Base-by-base conservation (phyloP, 257 asterid genomes). In the Solanum pimpinellifolium region DNA sequence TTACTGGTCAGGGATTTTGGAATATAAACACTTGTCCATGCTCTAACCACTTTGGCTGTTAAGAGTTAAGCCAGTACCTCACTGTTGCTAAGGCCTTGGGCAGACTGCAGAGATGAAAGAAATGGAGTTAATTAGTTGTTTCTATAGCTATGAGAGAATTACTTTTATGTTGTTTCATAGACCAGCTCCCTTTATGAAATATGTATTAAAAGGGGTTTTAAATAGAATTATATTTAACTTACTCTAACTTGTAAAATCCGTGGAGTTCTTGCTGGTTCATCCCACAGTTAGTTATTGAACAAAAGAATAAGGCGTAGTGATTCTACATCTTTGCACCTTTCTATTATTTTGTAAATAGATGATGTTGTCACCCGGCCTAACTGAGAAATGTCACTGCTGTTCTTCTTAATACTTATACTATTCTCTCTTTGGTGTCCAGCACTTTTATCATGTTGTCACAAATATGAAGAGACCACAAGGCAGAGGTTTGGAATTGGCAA, bases 381-480 rank as follows among this genome's bases (percentile, higher is more conserved):
- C 70, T 59, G 85, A 49, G 12, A 52, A 74, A 86, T 65, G 75
- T 74, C 83, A 37, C 86, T 59, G 33, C 66, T 56, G 83, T 85
- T 66, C 87, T 80, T 39, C 85, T 87, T 81, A 81, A 44, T 90
- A 89, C 90, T 86, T 77, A 89, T 85, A 82, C 87, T 60, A 68
- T 49, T 86, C 27, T 60, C 68, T 83, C 89, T 88, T 87, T 90
- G 84, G 88, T 82, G n/a, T 88, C 74, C 99, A 97, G 99, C 98
- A 95, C 93, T 93, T 95, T 88, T 94, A 95, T 91, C 99, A 94
- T 88, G 94, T 93, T 87, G 86, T 96, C 49, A 93, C 93, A 70
- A 93, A 95, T 83, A 90, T 95, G 97, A 91, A 98, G 98, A 92
- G 94, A 89, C 98, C 97, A 89, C 99, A 96, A 93, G 99, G 99